A percentile compares a stretch with the other conserved stretches of the same genome.
Evolutionary conservation across 1,284 basidiomycete species (phyloP).

Genomic region (Neolentinus lepideus): DNA sequence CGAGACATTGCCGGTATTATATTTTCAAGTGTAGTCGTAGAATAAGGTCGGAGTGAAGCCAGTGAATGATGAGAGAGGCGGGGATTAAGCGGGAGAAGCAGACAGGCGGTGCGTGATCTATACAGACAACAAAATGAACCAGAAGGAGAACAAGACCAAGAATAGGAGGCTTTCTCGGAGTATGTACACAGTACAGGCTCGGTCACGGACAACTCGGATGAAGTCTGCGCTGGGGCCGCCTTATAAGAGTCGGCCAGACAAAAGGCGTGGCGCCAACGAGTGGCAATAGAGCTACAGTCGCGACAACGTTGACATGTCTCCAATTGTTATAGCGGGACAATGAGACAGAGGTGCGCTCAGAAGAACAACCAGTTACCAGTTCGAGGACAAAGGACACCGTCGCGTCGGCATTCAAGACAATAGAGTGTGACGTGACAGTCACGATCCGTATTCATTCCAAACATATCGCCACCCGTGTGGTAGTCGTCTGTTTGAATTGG

Average conservation of each 20-base stretch:
- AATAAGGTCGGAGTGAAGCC: not conserved
- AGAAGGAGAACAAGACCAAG: not conserved
- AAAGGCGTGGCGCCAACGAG: not conserved
- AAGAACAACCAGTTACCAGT: not conserved
- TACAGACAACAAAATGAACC: not conserved
- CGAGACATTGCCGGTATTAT: not conserved
- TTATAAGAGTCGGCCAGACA: not conserved
- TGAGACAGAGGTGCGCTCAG: not conserved
- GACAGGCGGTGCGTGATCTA: not conserved
- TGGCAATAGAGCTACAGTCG: no score
- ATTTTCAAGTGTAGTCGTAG: not conserved
- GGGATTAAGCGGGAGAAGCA: not conserved
- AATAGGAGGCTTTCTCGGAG: not conserved
- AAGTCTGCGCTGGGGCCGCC: not conserved
- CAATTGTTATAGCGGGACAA: not conserved
- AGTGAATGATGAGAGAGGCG: not conserved
- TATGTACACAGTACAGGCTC: not conserved
- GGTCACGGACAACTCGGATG: not conserved
- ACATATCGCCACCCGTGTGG: not conserved
- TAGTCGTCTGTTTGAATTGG: no score
- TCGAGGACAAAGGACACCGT: not conserved
- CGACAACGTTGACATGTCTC: not conserved
- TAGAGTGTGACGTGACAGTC: not conserved
- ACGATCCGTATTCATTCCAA: not conserved
- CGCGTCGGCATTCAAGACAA: not conserved